phyloP scores from a whole-genome alignment of 805 yeast genomes.

The Starmerella stellata region DNA sequence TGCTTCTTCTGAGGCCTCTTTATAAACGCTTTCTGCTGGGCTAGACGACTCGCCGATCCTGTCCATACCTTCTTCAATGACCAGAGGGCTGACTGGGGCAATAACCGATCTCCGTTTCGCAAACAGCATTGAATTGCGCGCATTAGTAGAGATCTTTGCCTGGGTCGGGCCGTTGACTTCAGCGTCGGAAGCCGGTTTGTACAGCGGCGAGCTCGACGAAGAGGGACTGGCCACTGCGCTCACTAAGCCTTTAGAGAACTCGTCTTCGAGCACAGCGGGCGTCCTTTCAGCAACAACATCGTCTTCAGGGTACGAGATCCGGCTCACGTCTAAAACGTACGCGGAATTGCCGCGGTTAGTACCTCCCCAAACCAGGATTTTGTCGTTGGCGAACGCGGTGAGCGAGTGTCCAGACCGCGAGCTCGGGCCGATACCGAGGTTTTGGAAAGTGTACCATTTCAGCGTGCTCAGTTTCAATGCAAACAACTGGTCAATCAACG shows the following conservation, averaged over 20 bases:
- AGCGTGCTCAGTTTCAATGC: conserved; percentile 58
- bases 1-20: not conserved
- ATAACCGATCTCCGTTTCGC: conserved; percentile 16
- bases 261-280: not conserved
- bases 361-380: conserved; percentile 78
- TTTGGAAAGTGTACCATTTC: conserved; percentile 54
- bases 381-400: conserved; percentile 50
- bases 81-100: conserved; percentile 9
- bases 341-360: conserved; percentile 39
- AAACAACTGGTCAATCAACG: conserved; percentile 44
- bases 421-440: conserved; percentile 43
- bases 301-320: conserved; percentile 25
- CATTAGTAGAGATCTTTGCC: conserved; percentile 16
- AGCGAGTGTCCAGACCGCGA: conserved; percentile 84
- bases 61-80: not conserved
- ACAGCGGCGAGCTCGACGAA: not conserved
- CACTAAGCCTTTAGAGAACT: not conserved
- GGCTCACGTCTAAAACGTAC: conserved; percentile 43
- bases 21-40: not conserved
- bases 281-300: not conserved
- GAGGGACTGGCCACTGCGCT: not conserved
- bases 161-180: conserved; percentile 15
- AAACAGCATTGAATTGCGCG: conserved; percentile 18
- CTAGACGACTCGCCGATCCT: not conserved
- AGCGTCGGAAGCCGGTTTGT: not conserved